Base-by-base conservation (phyloP, 2,329 filamentous ascomycete species). In the Aspergillus sojae region DNA sequence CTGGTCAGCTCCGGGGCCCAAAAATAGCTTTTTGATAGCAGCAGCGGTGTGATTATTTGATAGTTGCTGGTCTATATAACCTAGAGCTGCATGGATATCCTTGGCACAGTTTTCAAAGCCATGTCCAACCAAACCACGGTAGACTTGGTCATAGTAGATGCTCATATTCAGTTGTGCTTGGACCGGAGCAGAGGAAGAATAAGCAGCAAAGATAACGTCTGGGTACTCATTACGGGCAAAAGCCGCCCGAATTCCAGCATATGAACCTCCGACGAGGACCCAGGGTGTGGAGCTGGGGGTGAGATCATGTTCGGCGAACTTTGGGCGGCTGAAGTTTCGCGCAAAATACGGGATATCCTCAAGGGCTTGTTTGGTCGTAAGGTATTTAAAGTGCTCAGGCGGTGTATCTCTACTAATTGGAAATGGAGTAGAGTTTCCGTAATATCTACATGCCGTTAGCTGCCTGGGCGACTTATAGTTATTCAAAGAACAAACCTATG, bases 81-180 rank as follows among this genome's bases (percentile, higher is more conserved):
- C 65, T 43, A 84, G 74, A 4, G 82, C 82, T 5, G 82, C 81
- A 19, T 82, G 77, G 57, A 85, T 77, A 62, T 86, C 83, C 14
- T 75, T 74, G 14, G 81, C 79, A 71, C 84, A 86, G 69, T 84
- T 85, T 3, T 74, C 74, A 41, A 80, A 77, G 62, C 84, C 85
- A 61, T 84, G 84, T 6, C 76, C 77, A 5, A 79, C 76, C 74
- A 86, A 76, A 3, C 81, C 82, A 12, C 76, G 77, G 66, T 81
- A 81, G 2, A 86, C 71, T 43, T 83, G 80, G 26, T 85, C 82
- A 58, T 77, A 85, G 68, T 85, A 86, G 26, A 78, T 72, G n/a
- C 78, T 79, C 79, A 84, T 83, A 62, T 85, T 78, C n/a, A 81
- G 68, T 5, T 72, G 74, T 3, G 83, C 82, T 67, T 86, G 73